phyloP scores from a whole-genome alignment of 2,329 filamentous ascomycete genomes.

The Fusarium sp. region DNA sequence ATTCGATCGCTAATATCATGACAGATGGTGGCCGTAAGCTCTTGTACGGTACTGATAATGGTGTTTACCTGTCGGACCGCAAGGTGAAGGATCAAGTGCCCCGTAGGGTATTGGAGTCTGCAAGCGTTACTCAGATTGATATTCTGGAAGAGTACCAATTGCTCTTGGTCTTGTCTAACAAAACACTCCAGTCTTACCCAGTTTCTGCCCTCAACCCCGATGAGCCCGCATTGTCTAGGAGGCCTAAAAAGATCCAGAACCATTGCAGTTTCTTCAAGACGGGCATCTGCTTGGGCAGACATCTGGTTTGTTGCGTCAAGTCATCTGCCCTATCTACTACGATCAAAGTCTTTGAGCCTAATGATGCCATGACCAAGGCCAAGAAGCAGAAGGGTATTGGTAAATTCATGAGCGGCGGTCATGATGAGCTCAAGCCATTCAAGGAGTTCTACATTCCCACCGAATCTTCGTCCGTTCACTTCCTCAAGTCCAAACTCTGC shows the following conservation, averaged over 20 bases:
- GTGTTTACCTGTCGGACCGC: slow-evolving; percentile 91
- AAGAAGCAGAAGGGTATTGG: slow-evolving; percentile 96
- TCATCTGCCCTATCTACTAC: slow-evolving; percentile 92
- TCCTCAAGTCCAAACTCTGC: slow-evolving; percentile 94
- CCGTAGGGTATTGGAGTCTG: slow-evolving; percentile 84
- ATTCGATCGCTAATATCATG: slow-evolving; percentile 28
- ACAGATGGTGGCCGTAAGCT: slow-evolving; percentile 93
- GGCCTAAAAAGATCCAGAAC: slow-evolving; percentile 94
- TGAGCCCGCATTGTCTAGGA: slow-evolving; percentile 82
- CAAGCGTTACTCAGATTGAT: slow-evolving; percentile 92
- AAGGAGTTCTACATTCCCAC: slow-evolving; percentile 99
- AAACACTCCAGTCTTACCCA: slow-evolving; percentile 89
- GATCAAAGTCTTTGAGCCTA: slow-evolving; percentile 99
- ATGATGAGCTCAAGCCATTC: slow-evolving; percentile 95
- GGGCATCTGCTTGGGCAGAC: slow-evolving; percentile 91
- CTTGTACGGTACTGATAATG: slow-evolving; percentile 92
- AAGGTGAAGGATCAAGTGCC: slow-evolving; percentile 86
- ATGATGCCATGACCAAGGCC: slow-evolving; percentile 90
- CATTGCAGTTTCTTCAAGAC: slow-evolving; percentile 99
- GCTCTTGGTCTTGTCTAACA: slow-evolving; percentile 90
- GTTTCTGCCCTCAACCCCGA: slow-evolving; percentile 86
- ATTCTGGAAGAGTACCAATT: slow-evolving; percentile 95
- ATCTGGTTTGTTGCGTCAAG: slow-evolving; percentile 96
- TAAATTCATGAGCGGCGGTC: slow-evolving; percentile 92
- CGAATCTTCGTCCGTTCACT: slow-evolving; percentile 98